Evolutionary conservation across 2,329 filamentous ascomycete genomes (phyloP).

Genomic region (Parastagonospora avenae): DNA sequence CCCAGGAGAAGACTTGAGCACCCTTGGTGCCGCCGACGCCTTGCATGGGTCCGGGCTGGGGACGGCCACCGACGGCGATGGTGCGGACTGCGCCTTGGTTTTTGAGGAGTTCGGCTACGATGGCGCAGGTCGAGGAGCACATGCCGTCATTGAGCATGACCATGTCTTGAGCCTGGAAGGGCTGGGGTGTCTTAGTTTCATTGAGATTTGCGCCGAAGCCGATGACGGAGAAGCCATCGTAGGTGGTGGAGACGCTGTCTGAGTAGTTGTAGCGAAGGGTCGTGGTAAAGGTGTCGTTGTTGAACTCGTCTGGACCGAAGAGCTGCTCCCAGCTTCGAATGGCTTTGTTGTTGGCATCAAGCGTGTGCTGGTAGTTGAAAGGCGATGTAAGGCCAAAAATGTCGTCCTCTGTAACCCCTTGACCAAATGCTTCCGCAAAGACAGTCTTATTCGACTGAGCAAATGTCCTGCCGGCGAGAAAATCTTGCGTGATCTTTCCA

Average conservation of each 20-base stretch:
- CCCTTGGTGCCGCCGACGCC: slow-evolving; percentile 54
- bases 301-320: slow-evolving; percentile 41
- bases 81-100: slow-evolving; percentile 52
- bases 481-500: slow-evolving; percentile 39
- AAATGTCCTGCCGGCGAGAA: slow-evolving; percentile 35
- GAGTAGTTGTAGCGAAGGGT: slow-evolving; percentile 46
- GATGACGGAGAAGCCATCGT: slow-evolving; percentile 36
- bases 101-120: slow-evolving; percentile 53
- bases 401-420: slow-evolving; percentile 21
- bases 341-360: slow-evolving; percentile 35
- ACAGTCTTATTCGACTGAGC: slow-evolving; percentile 35
- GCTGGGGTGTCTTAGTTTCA: slow-evolving; percentile 37
- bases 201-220: slow-evolving; percentile 38
- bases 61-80: slow-evolving; percentile 51
- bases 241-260: slow-evolving; percentile 35
- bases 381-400: slow-evolving; percentile 30
- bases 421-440: slow-evolving; percentile 32
- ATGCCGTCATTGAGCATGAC: slow-evolving; percentile 53
- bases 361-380: slow-evolving; percentile 42
- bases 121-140: slow-evolving; percentile 54
- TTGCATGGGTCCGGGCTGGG: slow-evolving; percentile 50
- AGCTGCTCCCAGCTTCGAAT: slow-evolving; percentile 43
- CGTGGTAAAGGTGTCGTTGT: slow-evolving; percentile 43
- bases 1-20: slow-evolving; percentile 44
- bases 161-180: slow-evolving; percentile 48